Evolutionary conservation across 768 basidiomycete species (phyloP).

Genomic region (Xerocomus spinulosus): DNA sequence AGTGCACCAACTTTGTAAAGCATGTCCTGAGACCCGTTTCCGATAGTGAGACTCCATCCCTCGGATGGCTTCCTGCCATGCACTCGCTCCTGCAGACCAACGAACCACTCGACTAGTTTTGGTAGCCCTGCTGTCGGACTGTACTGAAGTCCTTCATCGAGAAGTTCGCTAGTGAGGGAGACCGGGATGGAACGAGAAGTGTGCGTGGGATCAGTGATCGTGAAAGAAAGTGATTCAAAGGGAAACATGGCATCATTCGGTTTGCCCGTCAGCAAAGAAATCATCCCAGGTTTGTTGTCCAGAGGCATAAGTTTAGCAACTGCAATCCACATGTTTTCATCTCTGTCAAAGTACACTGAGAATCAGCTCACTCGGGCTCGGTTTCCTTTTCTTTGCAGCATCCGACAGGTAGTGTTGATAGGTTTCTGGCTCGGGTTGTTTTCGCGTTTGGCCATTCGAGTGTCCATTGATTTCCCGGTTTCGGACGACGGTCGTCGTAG

Average conservation of each 20-base stretch:
- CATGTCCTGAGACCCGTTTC: conserved; percentile 84
- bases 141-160: conserved; percentile 75
- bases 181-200: conserved; percentile 44
- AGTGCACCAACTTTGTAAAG: conserved; percentile 64
- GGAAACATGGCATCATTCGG: conserved; percentile 89
- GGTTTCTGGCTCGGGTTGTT: conserved; percentile 44
- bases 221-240: conserved; percentile 74
- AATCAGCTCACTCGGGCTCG: conserved; percentile 48
- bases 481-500: neutral
- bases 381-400: conserved; percentile 55
- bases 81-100: conserved; percentile 60
- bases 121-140: conserved; percentile 65
- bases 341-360: neutral
- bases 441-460: neutral
- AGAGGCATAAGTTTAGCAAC: conserved; percentile 69
- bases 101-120: conserved; percentile 61
- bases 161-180: conserved; percentile 50
- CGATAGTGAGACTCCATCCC: conserved; percentile 75
- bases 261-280: conserved; percentile 85
- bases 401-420: conserved; percentile 61
- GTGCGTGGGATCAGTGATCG: conserved; percentile 46
- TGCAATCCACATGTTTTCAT: conserved; percentile 21
- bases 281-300: conserved; percentile 71
- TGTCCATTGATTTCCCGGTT: neutral
- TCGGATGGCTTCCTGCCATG: conserved; percentile 60